Conservation (phyloP, 1,284 basidiomycete genomes). For the Naganishia albida region DNA sequence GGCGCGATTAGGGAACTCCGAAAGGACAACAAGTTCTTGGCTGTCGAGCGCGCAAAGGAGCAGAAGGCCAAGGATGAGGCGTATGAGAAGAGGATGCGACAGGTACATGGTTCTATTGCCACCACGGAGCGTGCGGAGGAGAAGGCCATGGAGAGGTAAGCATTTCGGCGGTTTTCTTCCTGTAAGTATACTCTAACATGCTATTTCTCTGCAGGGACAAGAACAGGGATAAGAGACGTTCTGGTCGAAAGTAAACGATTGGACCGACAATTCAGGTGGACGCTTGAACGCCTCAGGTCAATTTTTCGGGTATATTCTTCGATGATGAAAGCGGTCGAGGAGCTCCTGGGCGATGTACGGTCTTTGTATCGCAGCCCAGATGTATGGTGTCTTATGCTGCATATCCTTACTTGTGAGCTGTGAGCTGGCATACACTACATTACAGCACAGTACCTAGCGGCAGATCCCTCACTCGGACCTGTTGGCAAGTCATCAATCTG, state of each 20-base stretch:
- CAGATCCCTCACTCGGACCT: too few species aligned
- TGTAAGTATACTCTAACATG: background rate
- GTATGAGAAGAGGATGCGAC: conserved; percentile 79
- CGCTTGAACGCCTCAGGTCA: too few species aligned
- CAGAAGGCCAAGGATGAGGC: conserved; percentile 77
- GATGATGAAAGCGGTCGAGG: too few species aligned
- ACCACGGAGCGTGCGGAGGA: conserved; percentile 92
- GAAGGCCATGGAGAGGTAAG: conserved; percentile 70
- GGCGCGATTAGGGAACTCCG: conserved; percentile 95
- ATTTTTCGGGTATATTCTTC: too few species aligned
- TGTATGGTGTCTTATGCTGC: too few species aligned
- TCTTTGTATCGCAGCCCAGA: too few species aligned
- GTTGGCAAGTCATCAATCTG: too few species aligned
- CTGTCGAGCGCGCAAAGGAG: conserved; percentile 78
- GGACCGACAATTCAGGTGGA: background rate
- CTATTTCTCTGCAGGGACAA: conserved; percentile 25
- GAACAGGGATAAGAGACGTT: conserved; percentile 31
- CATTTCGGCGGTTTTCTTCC: background rate
- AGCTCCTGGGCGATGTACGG: too few species aligned
- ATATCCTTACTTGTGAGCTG: too few species aligned
- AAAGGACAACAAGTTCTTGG: conserved; percentile 92
- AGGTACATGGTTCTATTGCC: conserved; percentile 70
- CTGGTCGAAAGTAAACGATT: conserved; percentile 28
- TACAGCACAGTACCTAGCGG: too few species aligned
- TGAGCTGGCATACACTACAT: too few species aligned